Evolutionary conservation across 495 filamentous ascomycete species (phyloP), one percentile per base, ranked within the genome.

Genomic region (Wilcoxina mikolae): DNA sequence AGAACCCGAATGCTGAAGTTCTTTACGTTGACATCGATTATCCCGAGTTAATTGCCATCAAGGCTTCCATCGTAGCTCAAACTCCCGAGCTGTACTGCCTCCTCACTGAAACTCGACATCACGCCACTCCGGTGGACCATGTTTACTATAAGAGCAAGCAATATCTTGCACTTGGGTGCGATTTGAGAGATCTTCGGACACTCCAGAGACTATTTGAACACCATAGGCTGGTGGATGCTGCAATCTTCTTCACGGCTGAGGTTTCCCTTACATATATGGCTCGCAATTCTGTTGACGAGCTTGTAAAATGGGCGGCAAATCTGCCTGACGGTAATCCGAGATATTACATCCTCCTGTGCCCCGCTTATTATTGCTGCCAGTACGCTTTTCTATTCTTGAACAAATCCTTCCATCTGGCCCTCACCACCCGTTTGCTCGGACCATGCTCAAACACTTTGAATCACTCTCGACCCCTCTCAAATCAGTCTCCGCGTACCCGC

Each of bases 181-280:
- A 95, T 70, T 70, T 95, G 42, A 74, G 81, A 38, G 74, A 87
- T 47, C 68, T 86, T 2, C 57, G 68, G 17, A 71, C 68, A 24
- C 71, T 94, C 5, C 69, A 78, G 41, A 56, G 69, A 18, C 70
- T 78, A 20, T 68, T 94, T 29, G 72, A 69, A 20, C 64, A 57
- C 3, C 71, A 79, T 38, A 56, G 84, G 18, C 71, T 81, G 26
- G 64, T 80, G 27, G 70, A 74, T 2, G 80, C 76, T 55, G 68
- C 73, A 9, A 72, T 94, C 10, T 76, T 95, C 50, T 91, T 87
- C 61, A 76, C 84, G 2, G 87, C 87, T 0, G 90, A 95, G 68
- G 88, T 94, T 3, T 93, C 87, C 3, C 74, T 94, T 28, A 88
- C 88, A 1, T 94, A 94, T 59, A 94, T 95, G 88, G 78, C 87